phyloP scores from a whole-genome alignment of 2,329 filamentous ascomycete genomes.

The Aureobasidium mangrovei region DNA sequence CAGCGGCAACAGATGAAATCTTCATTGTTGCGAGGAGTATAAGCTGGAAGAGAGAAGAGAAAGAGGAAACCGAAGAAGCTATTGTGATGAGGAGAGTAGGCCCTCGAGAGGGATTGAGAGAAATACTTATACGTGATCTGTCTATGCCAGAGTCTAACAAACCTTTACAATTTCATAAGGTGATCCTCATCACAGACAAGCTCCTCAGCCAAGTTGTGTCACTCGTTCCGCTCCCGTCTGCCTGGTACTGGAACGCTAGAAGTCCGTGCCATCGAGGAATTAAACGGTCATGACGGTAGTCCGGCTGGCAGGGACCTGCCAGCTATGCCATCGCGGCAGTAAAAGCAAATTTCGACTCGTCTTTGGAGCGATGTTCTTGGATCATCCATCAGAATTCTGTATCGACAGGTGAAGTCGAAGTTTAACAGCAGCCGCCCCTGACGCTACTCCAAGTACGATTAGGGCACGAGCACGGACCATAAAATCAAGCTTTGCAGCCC shows the following conservation, averaged over 20 bases:
- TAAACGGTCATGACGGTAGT: constrained; percentile 4
- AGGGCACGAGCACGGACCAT: neutral
- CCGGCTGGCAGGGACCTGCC: neutral
- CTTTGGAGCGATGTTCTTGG: neutral
- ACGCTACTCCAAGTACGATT: neutral
- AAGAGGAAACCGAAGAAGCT: neutral
- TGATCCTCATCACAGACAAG: neutral
- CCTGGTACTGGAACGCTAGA: neutral
- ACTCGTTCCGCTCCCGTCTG: constrained; percentile 3
- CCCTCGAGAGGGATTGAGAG: neutral
- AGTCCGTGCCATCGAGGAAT: neutral
- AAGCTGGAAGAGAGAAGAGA: neutral
- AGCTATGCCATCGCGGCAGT: neutral
- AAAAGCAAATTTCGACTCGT: neutral
- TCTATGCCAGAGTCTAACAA: neutral
- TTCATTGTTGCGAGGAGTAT: neutral
- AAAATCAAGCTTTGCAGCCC: neutral
- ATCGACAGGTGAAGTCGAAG: neutral
- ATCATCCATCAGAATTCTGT: neutral
- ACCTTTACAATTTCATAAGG: neutral
- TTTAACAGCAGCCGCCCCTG: neutral
- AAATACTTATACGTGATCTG: neutral
- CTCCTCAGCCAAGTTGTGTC: neutral
- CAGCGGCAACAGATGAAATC: constrained; percentile 1
- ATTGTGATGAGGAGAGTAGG: neutral